Percentiles rank a stretch among this genome's conserved stretches.
These are phyloP conservation scores for Begonia fuchsioides DNA, from an alignment of 306 rosid genomes.

Conservation along the genomic window DNA sequence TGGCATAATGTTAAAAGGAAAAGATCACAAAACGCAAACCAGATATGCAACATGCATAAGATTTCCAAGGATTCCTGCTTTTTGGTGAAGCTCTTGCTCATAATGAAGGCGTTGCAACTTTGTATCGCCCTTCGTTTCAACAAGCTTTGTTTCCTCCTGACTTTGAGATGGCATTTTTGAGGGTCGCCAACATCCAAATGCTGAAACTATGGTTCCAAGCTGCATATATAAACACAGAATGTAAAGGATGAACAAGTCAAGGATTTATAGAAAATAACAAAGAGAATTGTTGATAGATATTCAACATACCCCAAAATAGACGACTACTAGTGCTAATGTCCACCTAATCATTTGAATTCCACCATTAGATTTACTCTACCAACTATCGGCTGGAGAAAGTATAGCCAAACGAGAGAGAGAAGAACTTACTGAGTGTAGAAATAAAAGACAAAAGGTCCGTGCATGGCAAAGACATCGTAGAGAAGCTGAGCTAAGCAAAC, in stretches of 20 bases:
- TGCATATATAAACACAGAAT: neutral
- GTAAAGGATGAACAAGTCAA: neutral
- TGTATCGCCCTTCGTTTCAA: conserved; percentile 1
- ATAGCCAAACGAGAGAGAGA: neutral
- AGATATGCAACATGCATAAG: conserved; percentile 11
- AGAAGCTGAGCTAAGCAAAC: conserved; percentile 8
- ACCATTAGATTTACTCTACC: neutral
- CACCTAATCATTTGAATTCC: conserved; percentile 5
- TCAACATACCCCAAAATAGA: conserved; percentile 14
- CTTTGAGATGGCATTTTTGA: conserved; percentile 4
- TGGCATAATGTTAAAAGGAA: neutral
- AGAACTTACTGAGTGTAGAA: conserved; percentile 14
- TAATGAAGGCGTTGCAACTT: conserved; percentile 2
- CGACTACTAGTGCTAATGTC: conserved; percentile 11
- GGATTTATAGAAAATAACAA: neutral
- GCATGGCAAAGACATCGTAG: conserved; percentile 2
- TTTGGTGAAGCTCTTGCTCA: conserved; percentile 3
- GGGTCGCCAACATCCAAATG: conserved; percentile 22
- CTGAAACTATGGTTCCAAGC: conserved; percentile 34
- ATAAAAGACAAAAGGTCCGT: conserved; percentile 10
- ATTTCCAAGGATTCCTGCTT: conserved; percentile 8
- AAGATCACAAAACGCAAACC: conserved; percentile 5
- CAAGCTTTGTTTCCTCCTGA: conserved; percentile 5
- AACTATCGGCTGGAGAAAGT: neutral
- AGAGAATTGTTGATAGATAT: neutral